Evolutionary conservation across 2,329 filamentous ascomycete species (phyloP).

Genomic region (Colletotrichum horii): DNA sequence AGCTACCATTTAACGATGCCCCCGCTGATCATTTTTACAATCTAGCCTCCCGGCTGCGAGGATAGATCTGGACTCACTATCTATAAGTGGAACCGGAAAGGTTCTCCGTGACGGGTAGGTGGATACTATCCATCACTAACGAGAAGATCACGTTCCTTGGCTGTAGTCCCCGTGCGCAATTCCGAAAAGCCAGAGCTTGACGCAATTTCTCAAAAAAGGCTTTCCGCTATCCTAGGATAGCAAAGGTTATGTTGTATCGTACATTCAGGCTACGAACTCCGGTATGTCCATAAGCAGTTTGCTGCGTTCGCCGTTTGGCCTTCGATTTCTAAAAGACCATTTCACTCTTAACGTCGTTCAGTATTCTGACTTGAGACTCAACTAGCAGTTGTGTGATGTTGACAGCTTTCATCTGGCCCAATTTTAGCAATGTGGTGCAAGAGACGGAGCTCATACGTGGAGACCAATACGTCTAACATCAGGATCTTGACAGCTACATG

Average conservation of each 20-base stretch:
- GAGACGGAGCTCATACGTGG: not conserved
- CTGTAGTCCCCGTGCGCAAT: not conserved
- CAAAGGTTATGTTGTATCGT: not conserved
- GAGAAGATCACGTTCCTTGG: no score
- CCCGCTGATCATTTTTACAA: no score
- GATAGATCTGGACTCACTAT: no score
- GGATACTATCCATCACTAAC: no score
- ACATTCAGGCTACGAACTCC: not conserved
- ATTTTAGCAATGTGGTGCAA: not conserved
- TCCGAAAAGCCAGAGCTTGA: not conserved
- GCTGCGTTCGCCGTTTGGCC: not conserved
- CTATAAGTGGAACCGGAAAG: no score
- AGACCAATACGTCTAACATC: not conserved
- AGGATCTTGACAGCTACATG: not conserved
- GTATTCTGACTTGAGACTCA: accelerated
- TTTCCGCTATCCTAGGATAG: not conserved
- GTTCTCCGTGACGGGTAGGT: no score
- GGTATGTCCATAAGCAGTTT: accelerated
- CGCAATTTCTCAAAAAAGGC: not conserved
- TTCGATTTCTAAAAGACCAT: accelerated
- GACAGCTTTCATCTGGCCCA: not conserved
- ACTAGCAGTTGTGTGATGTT: not conserved
- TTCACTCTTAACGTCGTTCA: not conserved
- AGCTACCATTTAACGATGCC: not conserved
- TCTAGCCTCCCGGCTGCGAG: no score